Evolutionary conservation across 306 rosid species (phyloP).

Genomic region (Abrus pulchellus): DNA sequence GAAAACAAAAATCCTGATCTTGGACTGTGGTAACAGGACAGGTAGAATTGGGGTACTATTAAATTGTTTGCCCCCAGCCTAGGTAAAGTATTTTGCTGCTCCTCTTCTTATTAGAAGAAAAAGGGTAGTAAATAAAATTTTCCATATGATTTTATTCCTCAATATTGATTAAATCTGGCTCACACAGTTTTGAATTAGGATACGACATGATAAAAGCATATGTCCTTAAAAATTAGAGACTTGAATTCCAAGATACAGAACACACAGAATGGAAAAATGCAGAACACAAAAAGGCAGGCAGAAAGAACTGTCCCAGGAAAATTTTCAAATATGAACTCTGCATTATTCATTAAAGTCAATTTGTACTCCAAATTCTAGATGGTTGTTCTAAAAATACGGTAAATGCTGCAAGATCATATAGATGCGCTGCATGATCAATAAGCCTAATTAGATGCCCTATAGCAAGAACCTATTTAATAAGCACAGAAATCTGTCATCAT

Average conservation of each 20-base stretch:
- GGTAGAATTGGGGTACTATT: conserved; percentile 36
- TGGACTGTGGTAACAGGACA: conserved; percentile 21
- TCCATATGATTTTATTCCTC: conserved; percentile 31
- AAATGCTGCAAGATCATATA: conserved; percentile 28
- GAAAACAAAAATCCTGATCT: conserved; percentile 13
- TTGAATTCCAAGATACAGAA: conserved; percentile 24
- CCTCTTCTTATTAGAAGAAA: conserved; percentile 30
- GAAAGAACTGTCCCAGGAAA: conserved; percentile 23
- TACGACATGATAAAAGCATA: background rate
- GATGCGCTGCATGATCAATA: conserved; percentile 1
- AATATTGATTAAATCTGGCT: conserved; percentile 24
- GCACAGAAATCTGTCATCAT: conserved; percentile 22
- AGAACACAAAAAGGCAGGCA: background rate
- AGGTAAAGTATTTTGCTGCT: conserved; percentile 18
- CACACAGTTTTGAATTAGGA: conserved; percentile 17
- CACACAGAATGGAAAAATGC: background rate
- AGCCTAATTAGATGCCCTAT: conserved; percentile 3
- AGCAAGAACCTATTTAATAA: conserved; percentile 19
- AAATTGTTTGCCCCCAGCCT: conserved; percentile 26
- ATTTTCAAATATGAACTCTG: background rate
- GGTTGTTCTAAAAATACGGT: conserved; percentile 1
- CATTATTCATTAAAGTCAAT: conserved; percentile 4
- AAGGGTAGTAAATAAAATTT: conserved; percentile 5
- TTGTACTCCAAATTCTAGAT: conserved; percentile 18
- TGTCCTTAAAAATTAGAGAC: conserved; percentile 19